These are phyloP conservation scores for Heracleum sosnowskyi DNA, from an alignment of 129 eudicot species.

Conservation along the genomic window DNA sequence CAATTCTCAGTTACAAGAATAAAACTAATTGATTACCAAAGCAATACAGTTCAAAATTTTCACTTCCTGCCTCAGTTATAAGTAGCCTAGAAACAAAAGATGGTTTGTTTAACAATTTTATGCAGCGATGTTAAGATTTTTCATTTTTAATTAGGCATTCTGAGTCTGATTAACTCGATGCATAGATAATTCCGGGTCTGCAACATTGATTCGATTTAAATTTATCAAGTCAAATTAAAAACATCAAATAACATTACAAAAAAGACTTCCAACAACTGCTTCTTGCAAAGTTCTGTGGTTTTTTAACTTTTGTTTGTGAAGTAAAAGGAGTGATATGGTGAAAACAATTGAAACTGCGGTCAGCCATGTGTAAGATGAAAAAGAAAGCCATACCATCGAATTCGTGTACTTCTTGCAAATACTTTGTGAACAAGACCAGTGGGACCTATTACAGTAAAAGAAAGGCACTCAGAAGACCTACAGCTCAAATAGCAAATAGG, in stretches of 20 bases:
- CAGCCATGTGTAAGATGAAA: neutral
- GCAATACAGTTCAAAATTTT: no score
- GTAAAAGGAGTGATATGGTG: neutral
- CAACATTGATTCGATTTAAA: no score
- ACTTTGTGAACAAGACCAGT: slow-evolving; percentile 68
- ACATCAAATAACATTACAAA: neutral
- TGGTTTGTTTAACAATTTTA: no score
- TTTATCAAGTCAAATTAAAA: no score
- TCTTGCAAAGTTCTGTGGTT: neutral
- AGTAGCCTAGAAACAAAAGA: no score
- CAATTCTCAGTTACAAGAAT: neutral
- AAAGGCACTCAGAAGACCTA: neutral
- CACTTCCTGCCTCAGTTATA: no score
- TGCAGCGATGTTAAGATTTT: no score
- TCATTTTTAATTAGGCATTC: no score
- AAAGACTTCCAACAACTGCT: neutral
- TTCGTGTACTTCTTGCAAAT: slow-evolving; percentile 68
- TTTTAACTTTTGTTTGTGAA: neutral
- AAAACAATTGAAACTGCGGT: neutral
- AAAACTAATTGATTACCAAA: no score
- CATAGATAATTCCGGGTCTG: no score
- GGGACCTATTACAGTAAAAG: slow-evolving; percentile 53
- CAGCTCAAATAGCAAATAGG: neutral
- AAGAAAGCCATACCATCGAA: slow-evolving; percentile 58
- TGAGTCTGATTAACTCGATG: no score